These are phyloP conservation scores for Phytophthora constricta DNA, from an alignment of 352 stramenopile species.

Conservation along the genomic window DNA sequence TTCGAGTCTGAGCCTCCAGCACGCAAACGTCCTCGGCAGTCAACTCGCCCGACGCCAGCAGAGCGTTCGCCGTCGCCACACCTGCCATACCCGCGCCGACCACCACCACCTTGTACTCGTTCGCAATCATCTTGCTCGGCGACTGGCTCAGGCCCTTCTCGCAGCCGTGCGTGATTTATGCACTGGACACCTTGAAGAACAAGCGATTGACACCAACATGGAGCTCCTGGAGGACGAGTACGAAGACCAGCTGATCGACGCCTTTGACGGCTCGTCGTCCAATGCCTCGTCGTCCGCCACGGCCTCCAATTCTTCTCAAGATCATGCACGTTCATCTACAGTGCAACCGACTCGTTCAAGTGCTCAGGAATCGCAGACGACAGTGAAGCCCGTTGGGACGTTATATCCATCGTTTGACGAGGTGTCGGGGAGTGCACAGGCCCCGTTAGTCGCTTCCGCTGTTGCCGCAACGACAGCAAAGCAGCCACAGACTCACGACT, in stretches of 20 bases:
- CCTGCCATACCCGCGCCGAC: constrained; percentile 56
- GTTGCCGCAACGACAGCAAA: not conserved
- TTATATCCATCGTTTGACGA: constrained; percentile 44
- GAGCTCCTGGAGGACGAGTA: constrained; percentile 40
- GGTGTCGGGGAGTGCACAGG: not conserved
- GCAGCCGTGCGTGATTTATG: not conserved
- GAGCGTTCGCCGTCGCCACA: constrained; percentile 43
- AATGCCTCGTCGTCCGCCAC: constrained; percentile 5
- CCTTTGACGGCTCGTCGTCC: constrained; percentile 52
- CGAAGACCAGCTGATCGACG: constrained; percentile 70
- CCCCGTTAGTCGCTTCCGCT: constrained; percentile 2
- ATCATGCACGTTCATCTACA: not conserved
- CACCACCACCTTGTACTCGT: constrained; percentile 44
- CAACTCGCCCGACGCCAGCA: constrained; percentile 40
- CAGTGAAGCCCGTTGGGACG: no score
- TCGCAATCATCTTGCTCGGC: constrained; percentile 17
- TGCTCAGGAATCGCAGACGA: constrained; percentile 5
- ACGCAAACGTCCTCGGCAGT: constrained; percentile 41
- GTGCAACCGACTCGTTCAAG: constrained; percentile 17
- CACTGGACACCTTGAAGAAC: constrained; percentile 18
- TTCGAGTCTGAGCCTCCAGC: constrained; percentile 51
- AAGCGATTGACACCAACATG: constrained; percentile 18
- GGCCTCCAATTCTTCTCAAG: not conserved
- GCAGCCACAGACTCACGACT: not conserved
- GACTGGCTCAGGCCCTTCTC: constrained; percentile 23